Evolutionary conservation across 169 alveolate genomes (phyloP).

Genomic region (Fabrea salina): DNA sequence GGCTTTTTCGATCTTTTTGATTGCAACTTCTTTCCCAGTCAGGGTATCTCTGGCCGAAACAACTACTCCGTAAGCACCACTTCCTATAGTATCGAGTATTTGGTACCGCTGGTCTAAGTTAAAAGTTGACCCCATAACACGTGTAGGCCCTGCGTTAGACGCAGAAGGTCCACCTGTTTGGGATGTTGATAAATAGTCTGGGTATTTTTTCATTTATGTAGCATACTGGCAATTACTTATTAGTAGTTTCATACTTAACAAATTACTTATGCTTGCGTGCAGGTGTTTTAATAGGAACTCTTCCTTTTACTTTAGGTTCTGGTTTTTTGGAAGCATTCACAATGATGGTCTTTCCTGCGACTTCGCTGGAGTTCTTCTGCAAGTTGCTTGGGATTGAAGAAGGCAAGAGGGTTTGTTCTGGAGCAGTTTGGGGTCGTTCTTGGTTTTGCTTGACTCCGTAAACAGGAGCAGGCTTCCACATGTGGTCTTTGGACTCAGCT

Average conservation of each 20-base stretch:
- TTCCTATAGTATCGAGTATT: constrained; percentile 29
- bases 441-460: too few relatives aligned
- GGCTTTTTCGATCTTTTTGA: constrained; percentile 78
- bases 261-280: not conserved
- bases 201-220: too few relatives aligned
- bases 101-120: constrained; percentile 12
- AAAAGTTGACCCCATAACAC: constrained; percentile 19
- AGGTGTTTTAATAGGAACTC: not conserved
- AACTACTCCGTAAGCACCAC: constrained; percentile 84
- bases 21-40: constrained; percentile 72
- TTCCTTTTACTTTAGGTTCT: constrained; percentile 3
- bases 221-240: too few relatives aligned
- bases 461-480: constrained; percentile 36
- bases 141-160: not conserved
- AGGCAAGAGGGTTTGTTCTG: not conserved
- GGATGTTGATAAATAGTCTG: not conserved
- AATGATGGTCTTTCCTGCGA: not conserved
- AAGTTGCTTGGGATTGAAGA: not conserved
- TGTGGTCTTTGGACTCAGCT: constrained; percentile 15
- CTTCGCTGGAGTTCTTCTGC: not conserved
- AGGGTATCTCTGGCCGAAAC: constrained; percentile 65
- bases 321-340: constrained; percentile 2
- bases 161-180: constrained; percentile 15
- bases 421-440: constrained; percentile 36
- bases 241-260: too few relatives aligned